Conservation (phyloP, 2,329 filamentous ascomycete genomes). For the Talaromyces sp. region DNA sequence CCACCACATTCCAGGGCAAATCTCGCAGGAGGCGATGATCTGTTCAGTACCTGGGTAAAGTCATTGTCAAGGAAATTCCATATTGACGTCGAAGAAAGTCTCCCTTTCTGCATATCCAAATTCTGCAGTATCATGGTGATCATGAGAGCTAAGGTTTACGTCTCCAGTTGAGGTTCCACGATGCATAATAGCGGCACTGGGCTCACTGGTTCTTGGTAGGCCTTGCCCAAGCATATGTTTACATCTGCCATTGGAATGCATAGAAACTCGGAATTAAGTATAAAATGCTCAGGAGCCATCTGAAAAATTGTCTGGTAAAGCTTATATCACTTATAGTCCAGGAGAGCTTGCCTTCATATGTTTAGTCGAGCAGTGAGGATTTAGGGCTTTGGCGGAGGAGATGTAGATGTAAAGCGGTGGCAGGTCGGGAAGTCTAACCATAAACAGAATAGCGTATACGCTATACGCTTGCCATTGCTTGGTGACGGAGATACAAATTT, state of each 20-base stretch:
- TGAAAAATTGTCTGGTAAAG: not conserved
- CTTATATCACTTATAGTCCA: not conserved
- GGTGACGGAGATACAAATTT: slow-evolving; percentile 1
- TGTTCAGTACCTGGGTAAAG: too few relatives aligned
- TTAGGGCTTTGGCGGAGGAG: not conserved
- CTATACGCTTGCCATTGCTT: not conserved
- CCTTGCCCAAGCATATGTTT: not conserved
- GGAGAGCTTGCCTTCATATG: not conserved
- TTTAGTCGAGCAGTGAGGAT: not conserved
- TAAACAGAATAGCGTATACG: not conserved
- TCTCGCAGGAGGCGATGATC: too few relatives aligned
- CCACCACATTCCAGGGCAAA: not conserved
- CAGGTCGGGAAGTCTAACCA: not conserved
- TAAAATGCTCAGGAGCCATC: not conserved
- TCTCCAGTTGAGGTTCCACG: not conserved
- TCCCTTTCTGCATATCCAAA: too few relatives aligned
- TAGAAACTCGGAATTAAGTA: not conserved
- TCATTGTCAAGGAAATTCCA: too few relatives aligned
- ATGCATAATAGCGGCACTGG: not conserved
- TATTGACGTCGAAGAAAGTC: too few relatives aligned
- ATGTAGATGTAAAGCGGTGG: not conserved
- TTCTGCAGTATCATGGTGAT: too few relatives aligned
- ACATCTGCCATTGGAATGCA: not conserved
- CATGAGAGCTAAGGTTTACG: too few relatives aligned
- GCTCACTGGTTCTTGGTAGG: not conserved